phyloP scores from a whole-genome alignment of 805 yeast genomes.

The Cyberlindnera maclurae region DNA sequence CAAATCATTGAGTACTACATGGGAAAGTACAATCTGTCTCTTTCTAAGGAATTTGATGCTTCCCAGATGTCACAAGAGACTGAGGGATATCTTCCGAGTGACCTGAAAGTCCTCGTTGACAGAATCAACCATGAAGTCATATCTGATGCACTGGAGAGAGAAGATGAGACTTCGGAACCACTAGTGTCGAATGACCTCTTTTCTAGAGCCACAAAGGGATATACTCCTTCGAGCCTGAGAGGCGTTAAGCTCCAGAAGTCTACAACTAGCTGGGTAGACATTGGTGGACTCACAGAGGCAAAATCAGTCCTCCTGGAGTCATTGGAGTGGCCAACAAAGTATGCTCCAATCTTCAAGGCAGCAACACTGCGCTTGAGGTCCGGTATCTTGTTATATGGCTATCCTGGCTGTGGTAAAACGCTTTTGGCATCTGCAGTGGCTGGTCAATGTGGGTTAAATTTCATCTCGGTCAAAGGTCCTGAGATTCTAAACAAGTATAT shows the following conservation, averaged over 20 bases:
- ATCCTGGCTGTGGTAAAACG: conserved; percentile 97
- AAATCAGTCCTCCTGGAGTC: conserved; percentile 77
- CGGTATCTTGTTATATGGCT: conserved; percentile 86
- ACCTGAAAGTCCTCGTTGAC: conserved; percentile 63
- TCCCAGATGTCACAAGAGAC: conserved; percentile 59
- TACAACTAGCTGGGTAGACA: conserved; percentile 69
- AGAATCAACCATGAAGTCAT: conserved; percentile 50
- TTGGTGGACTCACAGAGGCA: conserved; percentile 80
- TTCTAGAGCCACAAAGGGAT: conserved; percentile 54
- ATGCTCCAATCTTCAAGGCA: conserved; percentile 87
- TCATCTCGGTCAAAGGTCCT: conserved; percentile 92
- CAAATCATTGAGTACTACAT: conserved; percentile 31
- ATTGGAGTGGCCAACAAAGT: conserved; percentile 93
- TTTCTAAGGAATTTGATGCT: conserved; percentile 36
- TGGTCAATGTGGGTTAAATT: conserved; percentile 87
- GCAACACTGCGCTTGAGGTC: conserved; percentile 86
- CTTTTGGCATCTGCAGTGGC: conserved; percentile 90
- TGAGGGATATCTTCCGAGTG: conserved; percentile 87
- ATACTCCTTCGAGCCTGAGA: conserved; percentile 72
- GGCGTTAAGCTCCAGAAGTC: conserved; percentile 85
- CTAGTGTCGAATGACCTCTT: conserved; percentile 34
- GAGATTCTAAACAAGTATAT: conserved; percentile 91
- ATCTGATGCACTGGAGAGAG: conserved; percentile 11
- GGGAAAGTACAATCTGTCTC: conserved; percentile 20
- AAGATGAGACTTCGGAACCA: not conserved